Evolutionary conservation across 306 rosid genomes (phyloP).

Genomic region (Quercus dentata): DNA sequence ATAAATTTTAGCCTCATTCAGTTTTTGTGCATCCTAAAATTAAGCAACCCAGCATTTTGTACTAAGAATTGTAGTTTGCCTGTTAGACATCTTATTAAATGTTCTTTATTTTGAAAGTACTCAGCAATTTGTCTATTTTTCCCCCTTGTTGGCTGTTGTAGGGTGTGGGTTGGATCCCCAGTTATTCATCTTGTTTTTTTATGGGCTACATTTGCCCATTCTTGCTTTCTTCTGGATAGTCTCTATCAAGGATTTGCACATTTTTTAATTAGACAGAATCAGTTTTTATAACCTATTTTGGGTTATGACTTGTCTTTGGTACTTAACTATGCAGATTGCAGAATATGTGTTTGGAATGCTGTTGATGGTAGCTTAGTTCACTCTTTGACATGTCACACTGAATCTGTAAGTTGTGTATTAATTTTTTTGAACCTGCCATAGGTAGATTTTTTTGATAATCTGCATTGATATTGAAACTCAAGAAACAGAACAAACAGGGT

Average conservation of each 20-base stretch:
- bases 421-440: not conserved
- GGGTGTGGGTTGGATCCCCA: not conserved
- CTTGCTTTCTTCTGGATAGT: not conserved
- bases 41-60: not conserved
- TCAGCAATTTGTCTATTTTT: not conserved
- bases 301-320: slow-evolving; percentile 17
- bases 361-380: slow-evolving; percentile 93
- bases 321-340: slow-evolving; percentile 58
- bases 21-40: not conserved
- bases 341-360: slow-evolving; percentile 96
- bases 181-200: not conserved
- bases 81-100: not conserved
- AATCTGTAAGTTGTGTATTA: slow-evolving; percentile 46
- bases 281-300: not conserved
- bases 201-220: not conserved
- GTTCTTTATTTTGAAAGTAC: not conserved
- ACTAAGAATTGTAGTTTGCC: not conserved
- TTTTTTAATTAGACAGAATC: not conserved
- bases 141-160: not conserved
- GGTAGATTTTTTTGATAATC: not conserved
- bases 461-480: too few relatives aligned
- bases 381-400: slow-evolving; percentile 81
- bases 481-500: too few relatives aligned
- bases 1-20: not conserved
- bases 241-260: not conserved